Percentiles rank a stretch among this genome's conserved stretches.
Evolutionary conservation across 768 basidiomycete genomes (phyloP).

Genomic region (Suillus bovinus): DNA sequence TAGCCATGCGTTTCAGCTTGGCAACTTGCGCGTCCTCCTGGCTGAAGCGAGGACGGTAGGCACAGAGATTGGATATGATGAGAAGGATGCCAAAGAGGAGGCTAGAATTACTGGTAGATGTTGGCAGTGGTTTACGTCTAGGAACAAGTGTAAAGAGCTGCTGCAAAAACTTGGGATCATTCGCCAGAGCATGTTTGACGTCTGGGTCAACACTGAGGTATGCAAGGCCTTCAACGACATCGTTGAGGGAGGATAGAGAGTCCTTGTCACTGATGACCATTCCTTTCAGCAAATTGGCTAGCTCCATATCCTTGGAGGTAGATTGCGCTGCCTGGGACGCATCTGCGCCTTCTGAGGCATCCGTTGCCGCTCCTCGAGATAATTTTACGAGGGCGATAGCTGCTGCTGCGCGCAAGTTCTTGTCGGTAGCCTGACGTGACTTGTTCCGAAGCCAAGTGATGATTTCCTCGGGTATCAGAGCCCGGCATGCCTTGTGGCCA

Average conservation of each 20-base stretch:
- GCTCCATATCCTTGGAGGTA: slow-evolving; percentile 40
- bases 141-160: slow-evolving; percentile 59
- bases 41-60: slow-evolving; percentile 67
- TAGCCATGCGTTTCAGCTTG: slow-evolving; percentile 76
- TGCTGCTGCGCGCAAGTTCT: slow-evolving; percentile 56
- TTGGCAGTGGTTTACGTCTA: slow-evolving; percentile 39
- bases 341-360: slow-evolving; percentile 29
- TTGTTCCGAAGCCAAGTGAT: slow-evolving; percentile 68
- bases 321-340: slow-evolving; percentile 17
- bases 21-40: slow-evolving; percentile 84
- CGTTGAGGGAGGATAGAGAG: slow-evolving; percentile 46
- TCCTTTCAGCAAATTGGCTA: slow-evolving; percentile 57
- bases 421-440: slow-evolving; percentile 47
- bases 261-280: slow-evolving; percentile 44
- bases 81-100: slow-evolving; percentile 77
- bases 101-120: slow-evolving; percentile 42
- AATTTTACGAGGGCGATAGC: slow-evolving; percentile 81
- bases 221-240: slow-evolving; percentile 84
- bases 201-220: slow-evolving; percentile 68
- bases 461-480: slow-evolving; percentile 55
- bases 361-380: slow-evolving; percentile 53
- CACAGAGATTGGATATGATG: slow-evolving; percentile 73
- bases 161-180: slow-evolving; percentile 52
- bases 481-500: slow-evolving; percentile 72
- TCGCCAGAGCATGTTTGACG: slow-evolving; percentile 64